phyloP scores from a whole-genome alignment of 2,329 filamentous ascomycete species.

The Teratosphaeriaceae sp. region DNA sequence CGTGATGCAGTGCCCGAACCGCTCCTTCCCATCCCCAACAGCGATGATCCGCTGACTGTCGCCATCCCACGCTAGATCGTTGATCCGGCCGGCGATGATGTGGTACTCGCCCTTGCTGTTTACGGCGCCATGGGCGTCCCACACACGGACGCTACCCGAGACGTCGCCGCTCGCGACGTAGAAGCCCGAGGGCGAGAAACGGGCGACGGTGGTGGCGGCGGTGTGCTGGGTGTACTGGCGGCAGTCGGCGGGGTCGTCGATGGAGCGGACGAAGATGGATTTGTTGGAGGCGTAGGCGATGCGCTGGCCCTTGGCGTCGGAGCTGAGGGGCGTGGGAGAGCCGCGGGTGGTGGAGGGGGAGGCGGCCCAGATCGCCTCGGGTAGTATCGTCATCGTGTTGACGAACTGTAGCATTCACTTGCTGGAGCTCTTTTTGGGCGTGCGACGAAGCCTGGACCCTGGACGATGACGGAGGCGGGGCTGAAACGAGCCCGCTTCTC shows the following conservation, averaged over 20 bases:
- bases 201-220: conserved; percentile 79
- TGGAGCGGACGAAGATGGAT: conserved; percentile 91
- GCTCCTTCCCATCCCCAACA: conserved; percentile 89
- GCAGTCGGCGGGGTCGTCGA: conserved; percentile 77
- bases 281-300: conserved; percentile 94
- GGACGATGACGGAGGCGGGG: conserved; percentile 2
- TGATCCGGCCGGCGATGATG: conserved; percentile 91
- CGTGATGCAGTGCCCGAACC: conserved; percentile 89
- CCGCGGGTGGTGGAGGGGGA: conserved; percentile 77
- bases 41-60: conserved; percentile 95
- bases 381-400: background rate
- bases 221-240: conserved; percentile 94
- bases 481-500: background rate
- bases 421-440: background rate
- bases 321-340: conserved; percentile 80
- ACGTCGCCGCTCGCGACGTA: conserved; percentile 91
- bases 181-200: conserved; percentile 90
- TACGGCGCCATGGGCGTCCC: conserved; percentile 81
- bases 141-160: conserved; percentile 77
- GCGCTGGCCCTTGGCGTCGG: conserved; percentile 81
- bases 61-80: conserved; percentile 95
- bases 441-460: too few species aligned
- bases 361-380: conserved; percentile 71
- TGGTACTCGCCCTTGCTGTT: conserved; percentile 90
- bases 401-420: background rate